A percentile compares a stretch with the other conserved stretches of the same genome.
Conservation (phyloP, 1,139 yeast genomes). For the Pichia sp. region DNA sequence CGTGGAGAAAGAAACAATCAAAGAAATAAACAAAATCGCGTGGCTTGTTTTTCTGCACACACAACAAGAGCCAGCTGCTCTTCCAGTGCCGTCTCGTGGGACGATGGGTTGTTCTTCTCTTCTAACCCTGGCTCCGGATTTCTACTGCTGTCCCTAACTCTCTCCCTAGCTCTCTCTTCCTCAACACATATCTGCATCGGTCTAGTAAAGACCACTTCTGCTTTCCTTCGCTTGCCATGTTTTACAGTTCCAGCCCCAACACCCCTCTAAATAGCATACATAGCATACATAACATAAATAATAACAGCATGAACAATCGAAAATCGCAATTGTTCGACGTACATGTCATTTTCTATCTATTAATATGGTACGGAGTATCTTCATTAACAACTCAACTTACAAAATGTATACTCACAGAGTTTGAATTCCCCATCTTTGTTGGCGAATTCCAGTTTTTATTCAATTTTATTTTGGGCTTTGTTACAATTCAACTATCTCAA, state of each 20-base stretch:
- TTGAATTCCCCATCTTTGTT: slow-evolving; percentile 44
- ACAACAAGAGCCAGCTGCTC: too few species aligned
- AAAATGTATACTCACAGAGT: slow-evolving; percentile 37
- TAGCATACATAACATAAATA: neutral
- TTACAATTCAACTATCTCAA: slow-evolving; percentile 13
- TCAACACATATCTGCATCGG: too few species aligned
- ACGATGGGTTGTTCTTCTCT: too few species aligned
- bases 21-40: too few species aligned
- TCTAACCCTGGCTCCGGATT: too few species aligned
- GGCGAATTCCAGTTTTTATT: slow-evolving; percentile 45
- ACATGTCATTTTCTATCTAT: slow-evolving; percentile 3
- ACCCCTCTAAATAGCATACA: neutral
- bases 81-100: too few species aligned
- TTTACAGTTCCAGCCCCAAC: too few species aligned
- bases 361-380: slow-evolving; percentile 41
- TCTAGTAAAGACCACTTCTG: too few species aligned
- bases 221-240: neutral
- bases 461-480: slow-evolving; percentile 32
- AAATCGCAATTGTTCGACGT: slow-evolving; percentile 7
- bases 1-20: too few species aligned
- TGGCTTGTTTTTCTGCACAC: too few species aligned
- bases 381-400: slow-evolving; percentile 46
- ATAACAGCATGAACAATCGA: neutral
- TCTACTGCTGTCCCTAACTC: too few species aligned
- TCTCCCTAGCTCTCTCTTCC: too few species aligned